Base-by-base conservation (phyloP, 2,329 filamentous ascomycete species). In the Colletotrichum graminicola region DNA sequence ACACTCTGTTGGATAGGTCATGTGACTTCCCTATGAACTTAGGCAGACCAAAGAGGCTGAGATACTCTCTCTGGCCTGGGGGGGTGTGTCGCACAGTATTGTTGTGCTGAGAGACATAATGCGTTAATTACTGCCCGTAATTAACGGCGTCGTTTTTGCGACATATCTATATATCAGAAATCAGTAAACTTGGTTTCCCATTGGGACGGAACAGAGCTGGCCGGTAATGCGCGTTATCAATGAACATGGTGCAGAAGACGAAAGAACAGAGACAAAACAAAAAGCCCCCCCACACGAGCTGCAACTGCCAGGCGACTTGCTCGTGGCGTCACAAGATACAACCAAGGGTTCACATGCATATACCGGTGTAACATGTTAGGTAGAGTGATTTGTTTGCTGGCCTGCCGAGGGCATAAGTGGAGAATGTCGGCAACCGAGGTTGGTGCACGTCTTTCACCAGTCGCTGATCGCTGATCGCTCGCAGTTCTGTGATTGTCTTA, bases 341-440 rank as follows among this genome's bases (percentile, higher is more conserved):
- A 64, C 29, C n/a, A 23, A 39, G 14, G 10, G 69, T 72, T 29
- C 69, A 64, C 66, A 47, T 21, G 59, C 39, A 47, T 55, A 16
- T 26, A 29, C 23, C 12, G 29, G 65, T 69, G 59, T 23, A 39
- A 69, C 69, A 55, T 45, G 45, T 39, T 55, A 54, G 16, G 41
- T 51, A n/a, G 54, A 47, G 21, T 26, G 54, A 43, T 61, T 59
- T 64, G 54, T 69, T 69, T 69, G 65, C 32, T 64, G 23, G 12
- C 26, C 41, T 23, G 32, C 16, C 16, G 21, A 39, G 51, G 32
- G 43, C 32, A 45, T 12, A 18, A 14, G 18, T 39, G 23, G 12
- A 14, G 12, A 60, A 68, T 57, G 59, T 36, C 18, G 29, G 36
- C 23, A 64, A 23, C 65, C 68, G 68, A 18, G 12, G 16, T 47